Evolutionary conservation across 2,329 filamentous ascomycete genomes (phyloP).

Genomic region (Aspergillus sp.): DNA sequence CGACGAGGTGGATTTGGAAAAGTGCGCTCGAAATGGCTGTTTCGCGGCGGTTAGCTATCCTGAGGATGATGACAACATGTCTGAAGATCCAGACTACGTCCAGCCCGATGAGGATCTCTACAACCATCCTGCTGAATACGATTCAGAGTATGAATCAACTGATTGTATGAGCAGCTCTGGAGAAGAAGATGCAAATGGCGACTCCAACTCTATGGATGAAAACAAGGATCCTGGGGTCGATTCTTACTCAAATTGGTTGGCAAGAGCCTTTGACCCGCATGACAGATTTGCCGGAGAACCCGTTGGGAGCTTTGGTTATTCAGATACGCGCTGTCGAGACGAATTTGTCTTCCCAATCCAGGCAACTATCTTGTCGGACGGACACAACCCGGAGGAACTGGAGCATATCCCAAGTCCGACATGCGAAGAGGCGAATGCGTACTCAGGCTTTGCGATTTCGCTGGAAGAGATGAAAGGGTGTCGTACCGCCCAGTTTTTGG

Average conservation of each 20-base stretch:
- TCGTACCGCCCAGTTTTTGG: conserved; percentile 15
- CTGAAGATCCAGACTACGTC: conserved; percentile 5
- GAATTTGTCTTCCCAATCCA: not conserved
- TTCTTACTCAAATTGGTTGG: not conserved
- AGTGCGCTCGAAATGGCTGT: conserved; percentile 1
- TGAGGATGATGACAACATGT: not conserved
- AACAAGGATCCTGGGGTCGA: not conserved
- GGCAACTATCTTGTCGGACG: not conserved
- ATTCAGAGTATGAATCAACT: conserved; percentile 8
- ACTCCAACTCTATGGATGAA: too few relatives aligned
- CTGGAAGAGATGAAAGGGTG: conserved; percentile 14
- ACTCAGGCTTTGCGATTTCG: conserved; percentile 10
- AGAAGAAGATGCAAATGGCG: not conserved
- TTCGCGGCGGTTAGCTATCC: not conserved
- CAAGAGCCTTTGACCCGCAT: not conserved
- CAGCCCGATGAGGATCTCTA: not conserved
- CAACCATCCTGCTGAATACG: conserved; percentile 6
- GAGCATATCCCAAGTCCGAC: too few relatives aligned
- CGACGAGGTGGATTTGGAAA: not conserved
- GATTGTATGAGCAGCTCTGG: not conserved
- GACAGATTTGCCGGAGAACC: not conserved
- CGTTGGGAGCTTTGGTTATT: not conserved
- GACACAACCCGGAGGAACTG: too few relatives aligned
- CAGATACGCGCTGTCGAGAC: not conserved
- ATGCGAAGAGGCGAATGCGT: conserved; percentile 4